Evolutionary conservation across 2,329 filamentous ascomycete genomes (phyloP).

Genomic region (Colletotrichum truncatum): DNA sequence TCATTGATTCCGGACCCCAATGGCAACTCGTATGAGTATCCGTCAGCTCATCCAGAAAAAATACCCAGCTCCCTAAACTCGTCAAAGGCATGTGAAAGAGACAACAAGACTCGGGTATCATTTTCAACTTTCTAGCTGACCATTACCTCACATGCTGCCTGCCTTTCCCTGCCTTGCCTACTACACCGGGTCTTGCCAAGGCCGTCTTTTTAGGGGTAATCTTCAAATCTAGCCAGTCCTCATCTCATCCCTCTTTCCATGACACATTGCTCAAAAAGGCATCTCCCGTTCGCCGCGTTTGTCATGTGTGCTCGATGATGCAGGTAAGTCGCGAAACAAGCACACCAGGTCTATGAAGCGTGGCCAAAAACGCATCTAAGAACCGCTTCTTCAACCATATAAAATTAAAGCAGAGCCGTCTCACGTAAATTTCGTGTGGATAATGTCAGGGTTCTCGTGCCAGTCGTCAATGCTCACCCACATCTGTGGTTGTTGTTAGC

Average conservation of each 20-base stretch:
- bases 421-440: constrained; percentile 96
- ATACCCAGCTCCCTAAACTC: too few species aligned
- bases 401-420: constrained; percentile 3
- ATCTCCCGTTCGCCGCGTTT: not conserved
- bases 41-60: too few species aligned
- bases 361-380: not conserved
- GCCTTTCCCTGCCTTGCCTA: not conserved
- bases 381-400: not conserved
- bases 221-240: constrained; percentile 14
- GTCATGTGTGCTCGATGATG: not conserved
- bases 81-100: not conserved
- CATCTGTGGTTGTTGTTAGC: constrained; percentile 70
- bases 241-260: not conserved
- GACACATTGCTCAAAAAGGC: not conserved
- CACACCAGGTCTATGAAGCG: not conserved
- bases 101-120: constrained; percentile 49
- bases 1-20: too few species aligned
- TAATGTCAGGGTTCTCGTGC: constrained; percentile 99
- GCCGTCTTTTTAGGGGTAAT: not conserved
- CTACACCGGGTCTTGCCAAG: not conserved
- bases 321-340: not conserved
- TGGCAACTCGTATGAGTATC: too few species aligned
- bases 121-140: constrained; percentile 38
- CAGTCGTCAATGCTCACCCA: constrained; percentile 99
- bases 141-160: constrained; percentile 29